Conservation (phyloP, 116 monocot genomes). For the Zostera marina region DNA sequence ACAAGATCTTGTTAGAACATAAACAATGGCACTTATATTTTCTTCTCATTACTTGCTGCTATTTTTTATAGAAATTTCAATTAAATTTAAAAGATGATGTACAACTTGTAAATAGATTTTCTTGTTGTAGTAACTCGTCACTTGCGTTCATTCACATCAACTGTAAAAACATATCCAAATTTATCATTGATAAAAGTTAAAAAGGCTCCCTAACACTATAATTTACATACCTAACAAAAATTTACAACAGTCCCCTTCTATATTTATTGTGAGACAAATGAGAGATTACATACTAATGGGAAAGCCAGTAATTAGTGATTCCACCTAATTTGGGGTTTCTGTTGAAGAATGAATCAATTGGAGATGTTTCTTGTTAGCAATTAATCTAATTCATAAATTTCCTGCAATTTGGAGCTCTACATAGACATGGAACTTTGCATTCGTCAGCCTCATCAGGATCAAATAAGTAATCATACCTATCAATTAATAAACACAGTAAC, state of each 20-base stretch:
- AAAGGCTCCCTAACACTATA: background rate
- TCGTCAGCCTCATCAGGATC: constrained; percentile 74
- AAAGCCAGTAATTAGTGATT: background rate
- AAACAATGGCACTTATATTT: too few relatives aligned
- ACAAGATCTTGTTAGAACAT: constrained; percentile 25
- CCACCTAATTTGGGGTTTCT: background rate
- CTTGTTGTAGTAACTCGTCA: too few relatives aligned
- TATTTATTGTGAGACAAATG: background rate
- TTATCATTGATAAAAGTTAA: too few relatives aligned
- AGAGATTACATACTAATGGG: background rate
- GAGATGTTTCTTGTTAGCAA: background rate
- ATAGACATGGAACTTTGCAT: constrained; percentile 83
- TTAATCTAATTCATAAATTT: constrained; percentile 69
- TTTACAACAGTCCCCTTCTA: background rate
- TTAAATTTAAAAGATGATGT: too few relatives aligned
- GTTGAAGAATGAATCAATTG: background rate
- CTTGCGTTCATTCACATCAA: too few relatives aligned
- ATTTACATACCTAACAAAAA: background rate
- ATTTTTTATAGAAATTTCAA: too few relatives aligned
- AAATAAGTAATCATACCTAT: constrained; percentile 83
- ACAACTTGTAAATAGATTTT: too few relatives aligned
- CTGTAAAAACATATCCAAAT: too few relatives aligned
- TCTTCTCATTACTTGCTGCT: too few relatives aligned
- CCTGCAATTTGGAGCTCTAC: constrained; percentile 63
- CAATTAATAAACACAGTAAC: constrained; percentile 4